Percentiles rank a stretch among this genome's conserved stretches.
Evolutionary conservation across 306 rosid species (phyloP).

Genomic region (Inga laurina): DNA sequence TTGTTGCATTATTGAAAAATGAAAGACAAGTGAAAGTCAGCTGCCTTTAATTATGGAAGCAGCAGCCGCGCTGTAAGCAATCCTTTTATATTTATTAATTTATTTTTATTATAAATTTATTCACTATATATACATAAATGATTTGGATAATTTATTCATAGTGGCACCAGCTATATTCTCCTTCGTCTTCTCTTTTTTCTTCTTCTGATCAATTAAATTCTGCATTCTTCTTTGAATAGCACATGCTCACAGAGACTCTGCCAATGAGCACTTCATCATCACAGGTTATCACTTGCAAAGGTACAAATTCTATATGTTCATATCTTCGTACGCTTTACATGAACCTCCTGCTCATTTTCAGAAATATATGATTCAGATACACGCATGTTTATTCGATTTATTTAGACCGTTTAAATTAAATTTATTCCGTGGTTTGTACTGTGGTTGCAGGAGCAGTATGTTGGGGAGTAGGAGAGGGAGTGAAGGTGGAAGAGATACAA

Average conservation of each 20-base stretch:
- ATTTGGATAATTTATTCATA: background rate
- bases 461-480: constrained; percentile 45
- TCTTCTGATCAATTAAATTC: background rate
- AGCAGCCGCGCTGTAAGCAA: background rate
- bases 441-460: constrained; percentile 49
- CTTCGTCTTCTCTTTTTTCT: background rate
- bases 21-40: background rate
- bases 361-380: background rate
- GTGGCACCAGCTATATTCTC: background rate
- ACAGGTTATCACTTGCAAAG: constrained; percentile 40
- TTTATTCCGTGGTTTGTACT: background rate
- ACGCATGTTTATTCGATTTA: too few relatives aligned
- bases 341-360: too few relatives aligned
- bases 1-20: background rate
- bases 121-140: background rate
- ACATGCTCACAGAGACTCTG: background rate
- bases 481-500: constrained; percentile 56
- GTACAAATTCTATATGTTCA: background rate
- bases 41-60: background rate
- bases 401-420: background rate
- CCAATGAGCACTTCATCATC: background rate
- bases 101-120: too few relatives aligned
- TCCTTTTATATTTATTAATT: too few relatives aligned
- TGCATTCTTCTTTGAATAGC: background rate
- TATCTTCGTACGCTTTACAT: background rate